A percentile compares a stretch with the other conserved stretches of the same genome.
phyloP scores from a whole-genome alignment of 768 basidiomycete genomes.

The Boletus vermiculosoides region DNA sequence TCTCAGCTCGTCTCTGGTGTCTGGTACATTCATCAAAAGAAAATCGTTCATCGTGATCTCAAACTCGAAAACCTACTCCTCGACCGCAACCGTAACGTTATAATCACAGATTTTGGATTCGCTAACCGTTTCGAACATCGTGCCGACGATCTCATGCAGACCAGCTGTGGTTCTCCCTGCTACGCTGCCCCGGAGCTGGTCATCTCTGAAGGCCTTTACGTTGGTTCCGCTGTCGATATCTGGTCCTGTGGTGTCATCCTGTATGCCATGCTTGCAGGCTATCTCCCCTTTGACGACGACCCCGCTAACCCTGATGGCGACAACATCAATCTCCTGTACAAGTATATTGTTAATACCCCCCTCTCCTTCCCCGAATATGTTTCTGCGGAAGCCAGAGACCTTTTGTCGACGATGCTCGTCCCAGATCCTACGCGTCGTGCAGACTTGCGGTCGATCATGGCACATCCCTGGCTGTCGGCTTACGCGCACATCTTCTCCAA shows the following conservation, averaged over 20 bases:
- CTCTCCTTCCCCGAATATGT: conserved; percentile 98
- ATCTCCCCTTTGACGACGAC: conserved; percentile 99
- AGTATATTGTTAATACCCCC: conserved; percentile 96
- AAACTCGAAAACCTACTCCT: conserved; percentile 98
- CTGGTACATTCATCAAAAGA: conserved; percentile 98
- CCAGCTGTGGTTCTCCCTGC: conserved; percentile 94
- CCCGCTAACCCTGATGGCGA: conserved; percentile 98
- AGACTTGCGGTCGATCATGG: conserved; percentile 76
- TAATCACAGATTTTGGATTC: conserved; percentile 99
- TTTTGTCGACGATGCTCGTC: conserved; percentile 90
- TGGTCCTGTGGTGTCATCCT: conserved; percentile 96
- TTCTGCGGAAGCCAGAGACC: conserved; percentile 75
- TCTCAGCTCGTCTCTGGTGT: conserved; percentile 98
- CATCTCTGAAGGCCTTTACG: conserved; percentile 94
- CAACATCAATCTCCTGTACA: conserved; percentile 98
- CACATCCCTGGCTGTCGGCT: conserved; percentile 79
- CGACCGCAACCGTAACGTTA: conserved; percentile 95
- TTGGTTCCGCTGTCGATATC: conserved; percentile 96
- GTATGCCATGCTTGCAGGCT: conserved; percentile 95
- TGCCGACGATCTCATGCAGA: conserved; percentile 95
- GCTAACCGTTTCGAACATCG: conserved; percentile 96
- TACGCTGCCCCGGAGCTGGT: conserved; percentile 98
- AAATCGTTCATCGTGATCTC: conserved; percentile 98
- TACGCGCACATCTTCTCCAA: conserved; percentile 53
- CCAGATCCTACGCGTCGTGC: conserved; percentile 84